phyloP scores from a whole-genome alignment of 495 filamentous ascomycete species.

The Penicillium lividum region DNA sequence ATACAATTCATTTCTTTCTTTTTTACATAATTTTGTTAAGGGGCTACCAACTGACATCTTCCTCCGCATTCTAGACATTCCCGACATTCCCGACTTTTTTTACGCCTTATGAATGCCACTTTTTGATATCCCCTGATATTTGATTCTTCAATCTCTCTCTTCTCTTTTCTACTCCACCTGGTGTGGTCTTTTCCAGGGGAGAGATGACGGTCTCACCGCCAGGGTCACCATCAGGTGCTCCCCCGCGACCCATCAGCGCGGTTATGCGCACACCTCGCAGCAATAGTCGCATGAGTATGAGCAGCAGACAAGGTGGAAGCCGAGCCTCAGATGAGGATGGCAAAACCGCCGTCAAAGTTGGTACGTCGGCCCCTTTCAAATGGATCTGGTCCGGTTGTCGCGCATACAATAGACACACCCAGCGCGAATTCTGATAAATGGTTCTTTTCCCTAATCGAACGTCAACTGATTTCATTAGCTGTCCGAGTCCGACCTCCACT shows the following conservation, averaged over 20 bases:
- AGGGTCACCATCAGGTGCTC: slow-evolving; percentile 55
- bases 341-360: slow-evolving; percentile 98
- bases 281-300: slow-evolving; percentile 86
- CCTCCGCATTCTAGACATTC: slow-evolving; percentile 22
- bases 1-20: slow-evolving; percentile 1
- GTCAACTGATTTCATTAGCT: slow-evolving; percentile 51
- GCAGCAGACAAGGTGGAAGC: slow-evolving; percentile 77
- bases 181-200: slow-evolving; percentile 22
- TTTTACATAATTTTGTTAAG: slow-evolving; percentile 14
- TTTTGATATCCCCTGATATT: neutral
- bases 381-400: slow-evolving; percentile 1
- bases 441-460: neutral
- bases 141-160: slow-evolving; percentile 9
- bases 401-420: neutral
- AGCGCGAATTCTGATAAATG: neutral
- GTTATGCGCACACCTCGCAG: slow-evolving; percentile 80
- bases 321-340: slow-evolving; percentile 91
- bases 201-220: slow-evolving; percentile 59
- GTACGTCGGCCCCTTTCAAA: slow-evolving; percentile 59
- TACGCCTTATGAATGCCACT: slow-evolving; percentile 22
- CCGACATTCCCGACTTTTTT: slow-evolving; percentile 18
- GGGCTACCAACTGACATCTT: slow-evolving; percentile 17
- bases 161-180: slow-evolving; percentile 23
- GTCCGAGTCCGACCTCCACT: slow-evolving; percentile 93
- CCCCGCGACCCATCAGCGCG: slow-evolving; percentile 79